Conservation (phyloP, 371 early-diverging fungal species). For the Chytridiales sp. region DNA sequence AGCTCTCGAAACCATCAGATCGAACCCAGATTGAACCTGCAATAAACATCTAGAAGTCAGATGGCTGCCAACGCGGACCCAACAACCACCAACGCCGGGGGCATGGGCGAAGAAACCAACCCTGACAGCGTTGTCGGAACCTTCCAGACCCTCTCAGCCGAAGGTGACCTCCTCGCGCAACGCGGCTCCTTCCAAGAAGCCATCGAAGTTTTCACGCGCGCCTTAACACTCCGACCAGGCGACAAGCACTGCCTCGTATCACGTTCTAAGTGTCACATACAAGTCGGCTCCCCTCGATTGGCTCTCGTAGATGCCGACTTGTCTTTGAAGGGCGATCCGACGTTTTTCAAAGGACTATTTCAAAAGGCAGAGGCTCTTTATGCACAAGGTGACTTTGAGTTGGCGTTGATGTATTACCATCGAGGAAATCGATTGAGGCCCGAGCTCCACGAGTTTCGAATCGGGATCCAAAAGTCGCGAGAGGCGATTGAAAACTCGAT, state of each 20-base stretch:
- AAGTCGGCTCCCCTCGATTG: conserved; percentile 35
- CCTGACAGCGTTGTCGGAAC: conserved; percentile 45
- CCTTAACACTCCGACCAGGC: conserved; percentile 45
- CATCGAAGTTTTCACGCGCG: conserved; percentile 46
- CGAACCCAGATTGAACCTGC: too few species aligned
- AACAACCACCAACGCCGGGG: conserved; percentile 5
- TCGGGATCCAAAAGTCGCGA: conserved; percentile 51
- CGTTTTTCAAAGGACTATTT: conserved; percentile 46
- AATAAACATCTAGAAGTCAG: too few species aligned
- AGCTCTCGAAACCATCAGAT: too few species aligned
- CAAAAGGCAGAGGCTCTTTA: conserved; percentile 57
- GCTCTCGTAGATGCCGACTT: conserved; percentile 50
- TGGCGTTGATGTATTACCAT: conserved; percentile 53
- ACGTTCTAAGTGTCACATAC: conserved; percentile 50
- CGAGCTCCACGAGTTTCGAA: conserved; percentile 50
- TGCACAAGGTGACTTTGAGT: conserved; percentile 55
- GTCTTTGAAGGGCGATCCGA: conserved; percentile 32
- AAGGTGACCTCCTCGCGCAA: conserved; percentile 51
- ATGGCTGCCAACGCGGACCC: too few species aligned
- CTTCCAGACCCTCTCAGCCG: conserved; percentile 50
- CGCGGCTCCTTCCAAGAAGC: conserved; percentile 40
- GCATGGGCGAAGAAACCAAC: conserved; percentile 1
- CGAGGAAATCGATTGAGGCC: conserved; percentile 51
- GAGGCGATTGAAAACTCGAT: conserved; percentile 60
- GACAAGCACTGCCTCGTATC: conserved; percentile 52